Conservation (phyloP, 371 early-diverging fungal species). For the Apophysomyces trapeziformis region DNA sequence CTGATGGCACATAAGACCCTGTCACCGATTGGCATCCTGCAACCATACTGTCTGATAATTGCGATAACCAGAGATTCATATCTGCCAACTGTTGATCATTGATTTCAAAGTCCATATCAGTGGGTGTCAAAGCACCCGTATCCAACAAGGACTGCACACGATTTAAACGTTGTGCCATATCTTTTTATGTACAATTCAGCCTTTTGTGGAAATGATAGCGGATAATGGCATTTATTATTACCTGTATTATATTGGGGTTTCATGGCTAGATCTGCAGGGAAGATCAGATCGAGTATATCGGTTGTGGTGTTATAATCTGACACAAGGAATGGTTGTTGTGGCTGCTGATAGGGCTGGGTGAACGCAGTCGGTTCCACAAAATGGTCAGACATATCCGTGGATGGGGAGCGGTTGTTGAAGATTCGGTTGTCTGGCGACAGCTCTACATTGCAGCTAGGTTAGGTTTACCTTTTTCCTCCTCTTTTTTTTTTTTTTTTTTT, state of each 20-base stretch:
- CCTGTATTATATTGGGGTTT: slow-evolving; percentile 31
- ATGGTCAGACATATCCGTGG: slow-evolving; percentile 32
- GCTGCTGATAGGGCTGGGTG: slow-evolving; percentile 7
- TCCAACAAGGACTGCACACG: slow-evolving; percentile 24
- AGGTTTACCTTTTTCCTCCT: background rate
- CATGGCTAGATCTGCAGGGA: slow-evolving; percentile 16
- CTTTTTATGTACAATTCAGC: slow-evolving; percentile 20
- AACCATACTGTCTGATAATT: slow-evolving; percentile 24
- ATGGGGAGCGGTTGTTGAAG: slow-evolving; percentile 26
- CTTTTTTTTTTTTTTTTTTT: background rate
- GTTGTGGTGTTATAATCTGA: slow-evolving; percentile 12
- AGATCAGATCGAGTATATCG: slow-evolving; percentile 22
- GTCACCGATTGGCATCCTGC: slow-evolving; percentile 24
- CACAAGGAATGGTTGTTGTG: slow-evolving; percentile 1
- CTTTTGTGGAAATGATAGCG: background rate
- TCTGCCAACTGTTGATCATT: slow-evolving; percentile 42
- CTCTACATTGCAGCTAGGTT: background rate
- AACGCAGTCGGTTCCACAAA: slow-evolving; percentile 12
- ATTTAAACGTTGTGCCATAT: slow-evolving; percentile 42
- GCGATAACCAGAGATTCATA: slow-evolving; percentile 44
- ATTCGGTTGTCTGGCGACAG: slow-evolving; percentile 15
- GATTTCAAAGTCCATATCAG: slow-evolving; percentile 34
- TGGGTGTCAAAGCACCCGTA: slow-evolving; percentile 22
- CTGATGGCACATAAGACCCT: background rate
- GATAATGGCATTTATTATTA: slow-evolving; percentile 4